Percentiles rank a stretch among this genome's conserved stretches.
Evolutionary conservation across 2,329 filamentous ascomycete genomes (phyloP).

Genomic region (Penicillium paneum): DNA sequence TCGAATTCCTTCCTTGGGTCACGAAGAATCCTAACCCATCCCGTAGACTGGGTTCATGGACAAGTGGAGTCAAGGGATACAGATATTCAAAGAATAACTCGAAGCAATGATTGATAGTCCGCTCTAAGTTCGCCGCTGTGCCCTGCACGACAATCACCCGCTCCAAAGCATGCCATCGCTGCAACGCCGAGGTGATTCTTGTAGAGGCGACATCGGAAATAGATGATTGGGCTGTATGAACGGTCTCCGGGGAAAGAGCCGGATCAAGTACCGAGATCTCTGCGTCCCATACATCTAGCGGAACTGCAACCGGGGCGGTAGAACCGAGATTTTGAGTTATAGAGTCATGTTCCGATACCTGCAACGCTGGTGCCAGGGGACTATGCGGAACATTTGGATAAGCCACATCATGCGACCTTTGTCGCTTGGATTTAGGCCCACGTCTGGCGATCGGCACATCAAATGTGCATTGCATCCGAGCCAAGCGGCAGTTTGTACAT

Average conservation of each 20-base stretch:
- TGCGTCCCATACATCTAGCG: slow-evolving; percentile 8
- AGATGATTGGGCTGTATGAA: slow-evolving; percentile 12
- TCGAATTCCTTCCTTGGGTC: slow-evolving; percentile 1
- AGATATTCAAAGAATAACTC: slow-evolving; percentile 46
- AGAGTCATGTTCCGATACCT: neutral
- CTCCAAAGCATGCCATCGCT: slow-evolving; percentile 19
- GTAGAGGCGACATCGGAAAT: slow-evolving; percentile 13
- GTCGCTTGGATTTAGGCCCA: slow-evolving; percentile 34
- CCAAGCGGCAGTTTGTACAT: slow-evolving; percentile 30
- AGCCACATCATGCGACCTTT: neutral
- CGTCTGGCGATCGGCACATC: slow-evolving; percentile 39
- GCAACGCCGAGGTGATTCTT: slow-evolving; percentile 9
- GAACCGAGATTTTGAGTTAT: neutral
- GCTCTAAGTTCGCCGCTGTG: slow-evolving; percentile 9
- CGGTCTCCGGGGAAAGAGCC: slow-evolving; percentile 9
- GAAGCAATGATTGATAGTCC: slow-evolving; percentile 29
- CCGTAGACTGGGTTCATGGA: slow-evolving; percentile 44
- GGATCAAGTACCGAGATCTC: slow-evolving; percentile 5
- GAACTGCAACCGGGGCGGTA: neutral
- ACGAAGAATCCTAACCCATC: slow-evolving; percentile 36
- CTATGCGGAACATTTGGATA: neutral
- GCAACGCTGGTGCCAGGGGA: neutral
- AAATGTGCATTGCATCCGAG: slow-evolving; percentile 37
- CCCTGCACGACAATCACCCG: slow-evolving; percentile 2
- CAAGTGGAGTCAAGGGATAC: slow-evolving; percentile 43